Evolutionary conservation across 1,139 yeast species (phyloP), one percentile per base, ranked within the genome.

Genomic region (Chernovozyma aurita): DNA sequence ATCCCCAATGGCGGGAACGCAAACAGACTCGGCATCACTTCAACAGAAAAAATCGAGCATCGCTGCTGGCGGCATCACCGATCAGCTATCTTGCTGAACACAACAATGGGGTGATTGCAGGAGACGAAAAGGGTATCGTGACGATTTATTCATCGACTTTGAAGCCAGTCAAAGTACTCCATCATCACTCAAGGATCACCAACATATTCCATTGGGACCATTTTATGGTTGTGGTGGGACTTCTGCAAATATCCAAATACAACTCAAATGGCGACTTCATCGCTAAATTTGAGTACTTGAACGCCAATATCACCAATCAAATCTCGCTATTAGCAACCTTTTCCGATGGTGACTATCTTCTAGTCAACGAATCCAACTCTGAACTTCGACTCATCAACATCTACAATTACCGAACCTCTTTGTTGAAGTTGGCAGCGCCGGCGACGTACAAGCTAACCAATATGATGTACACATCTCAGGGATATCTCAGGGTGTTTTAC

Each of bases 341-440:
- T 11, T 5, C 20, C 18, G 20, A 7, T 11, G n/a, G 11, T 6
- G 20, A 28, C 5, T 28, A 28, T 18, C 9, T 28, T 18, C 9
- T 28, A n/a, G 30, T 28, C 7, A 28, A 28, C n/a, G 30, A 28
- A 14, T 28, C 30, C 18, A 18, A 28, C 20, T 5, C 6, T 5
- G 30, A 28, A 18, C 30, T 28, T 8, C 30, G 30, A 5, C 22
- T 16, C 6, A 28, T 28, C n/a, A 28, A 28, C 20, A 11, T 28
- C 5, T 15, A 8, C n/a, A 18, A 28, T 28, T 16, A 8, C 28
- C 6, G 15, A 16, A 26, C 9, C 28, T 6, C 11, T 16, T 6
- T 26, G 6, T 14, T 16, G 28, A 26, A 26, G 15, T 26, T 26
- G 28, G 28, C 6, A 16, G 17, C 9, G 6, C 6, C 6, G 9